phyloP scores from a whole-genome alignment of 1,284 basidiomycete species.

The Pterulicium gracile region DNA sequence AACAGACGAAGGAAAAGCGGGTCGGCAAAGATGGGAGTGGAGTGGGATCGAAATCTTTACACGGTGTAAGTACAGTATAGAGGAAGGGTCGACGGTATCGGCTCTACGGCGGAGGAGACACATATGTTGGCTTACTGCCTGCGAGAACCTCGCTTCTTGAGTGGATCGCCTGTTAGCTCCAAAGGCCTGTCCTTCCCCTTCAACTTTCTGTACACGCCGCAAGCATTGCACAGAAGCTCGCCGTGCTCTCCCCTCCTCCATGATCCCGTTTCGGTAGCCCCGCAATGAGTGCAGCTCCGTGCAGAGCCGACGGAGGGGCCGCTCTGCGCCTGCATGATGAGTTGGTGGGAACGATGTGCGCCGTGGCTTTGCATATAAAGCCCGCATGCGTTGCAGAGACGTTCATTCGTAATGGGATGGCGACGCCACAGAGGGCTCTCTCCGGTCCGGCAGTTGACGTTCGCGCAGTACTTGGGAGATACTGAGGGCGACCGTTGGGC shows the following conservation, averaged over 20 bases:
- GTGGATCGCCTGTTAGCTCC: constrained; percentile 9
- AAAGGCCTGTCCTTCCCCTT: constrained; percentile 12
- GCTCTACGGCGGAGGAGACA: too few relatives aligned
- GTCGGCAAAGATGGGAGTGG: too few relatives aligned
- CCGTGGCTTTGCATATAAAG: neutral
- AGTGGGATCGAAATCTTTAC: too few relatives aligned
- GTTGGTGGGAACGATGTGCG: neutral
- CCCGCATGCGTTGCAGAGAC: neutral
- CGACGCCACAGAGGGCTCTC: neutral
- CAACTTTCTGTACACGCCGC: constrained; percentile 10
- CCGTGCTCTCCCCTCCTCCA: constrained; percentile 9
- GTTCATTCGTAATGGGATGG: neutral
- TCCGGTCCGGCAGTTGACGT: neutral
- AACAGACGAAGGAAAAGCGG: too few relatives aligned
- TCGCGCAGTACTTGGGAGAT: too few relatives aligned
- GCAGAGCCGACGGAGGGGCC: neutral
- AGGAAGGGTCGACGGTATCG: too few relatives aligned
- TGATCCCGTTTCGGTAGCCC: neutral
- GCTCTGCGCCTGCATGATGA: neutral
- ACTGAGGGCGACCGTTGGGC: too few relatives aligned
- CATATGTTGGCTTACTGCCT: too few relatives aligned
- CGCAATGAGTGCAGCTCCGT: neutral
- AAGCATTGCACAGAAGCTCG: constrained; percentile 12
- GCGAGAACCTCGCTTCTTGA: constrained; percentile 8
- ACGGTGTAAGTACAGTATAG: too few relatives aligned